Base-by-base conservation (phyloP, 495 filamentous ascomycete species). In the Penicillium flavigenum region DNA sequence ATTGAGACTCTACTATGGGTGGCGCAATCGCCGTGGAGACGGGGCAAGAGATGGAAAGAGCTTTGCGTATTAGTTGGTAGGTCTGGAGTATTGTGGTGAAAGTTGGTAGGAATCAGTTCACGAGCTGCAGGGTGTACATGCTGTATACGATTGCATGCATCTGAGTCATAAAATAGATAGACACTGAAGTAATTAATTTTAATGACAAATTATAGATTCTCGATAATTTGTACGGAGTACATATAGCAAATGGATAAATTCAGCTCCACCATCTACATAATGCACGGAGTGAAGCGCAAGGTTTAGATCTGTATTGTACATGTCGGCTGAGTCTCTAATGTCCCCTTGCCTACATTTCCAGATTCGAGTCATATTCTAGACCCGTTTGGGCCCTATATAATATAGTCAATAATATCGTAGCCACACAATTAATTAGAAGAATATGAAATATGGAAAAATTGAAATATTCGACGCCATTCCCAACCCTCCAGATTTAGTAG, bases 1-100 rank as follows among this genome's bases (percentile, higher is more conserved):
- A 17, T 52, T 77, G 36, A 50, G 73, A 17, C 6, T 73, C 0
- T 77, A 76, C 58, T 77, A 77, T 48, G 68, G 68, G 17, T 76
- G 67, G 66, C 64, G 57, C 47, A 77, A 77, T 54, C 56, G 50
- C 22, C 57, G 61, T 3, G 53, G 51, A 12, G 48, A 56, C 32
- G 53, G 41, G 38, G 42, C 64, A 54, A 56, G 60, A 22, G 62
- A 34, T 12, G 69, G 64, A 9, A 66, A 69, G 60, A 66, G 29
- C 31, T 73, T 68, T 56, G 70, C 70, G 16, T 74, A 74, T 66
- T 74, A 64, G 57, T 51, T 29, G 20, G 20, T 60, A 20, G 4
- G 43, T 4, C 5, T 38, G 27, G 27, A 29, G 16, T 4, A 8
- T n/a, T 52, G 16, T 41, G 22, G 36, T 19, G 22, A 19, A 20